A percentile compares a stretch with the other conserved stretches of the same genome.
These are phyloP conservation scores for Cyclostephanos invisitatus DNA, from an alignment of 108 stramenopile species.

Conservation along the genomic window DNA sequence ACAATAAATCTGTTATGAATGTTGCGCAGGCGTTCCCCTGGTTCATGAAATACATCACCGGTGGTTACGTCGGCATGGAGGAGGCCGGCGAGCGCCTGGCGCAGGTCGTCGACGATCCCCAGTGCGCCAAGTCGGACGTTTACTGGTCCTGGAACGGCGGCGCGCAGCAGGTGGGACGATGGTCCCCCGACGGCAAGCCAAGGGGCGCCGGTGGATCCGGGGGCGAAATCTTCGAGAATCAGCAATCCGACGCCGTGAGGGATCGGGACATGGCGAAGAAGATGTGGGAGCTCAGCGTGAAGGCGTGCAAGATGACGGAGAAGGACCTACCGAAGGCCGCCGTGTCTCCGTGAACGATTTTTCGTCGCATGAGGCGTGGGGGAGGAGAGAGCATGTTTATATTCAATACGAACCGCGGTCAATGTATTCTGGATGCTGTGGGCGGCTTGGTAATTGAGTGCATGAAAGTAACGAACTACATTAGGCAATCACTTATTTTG, in stretches of 20 bases:
- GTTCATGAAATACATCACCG: conserved; percentile 91
- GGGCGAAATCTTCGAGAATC: conserved; percentile 92
- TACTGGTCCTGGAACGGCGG: conserved; percentile 99
- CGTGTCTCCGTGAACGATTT: conserved; percentile 7
- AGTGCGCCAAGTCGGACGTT: conserved; percentile 84
- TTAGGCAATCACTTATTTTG: neutral
- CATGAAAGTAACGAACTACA: neutral
- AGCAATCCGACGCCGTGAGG: conserved; percentile 84
- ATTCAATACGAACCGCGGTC: neutral
- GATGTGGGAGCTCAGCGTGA: conserved; percentile 89
- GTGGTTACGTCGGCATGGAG: conserved; percentile 88
- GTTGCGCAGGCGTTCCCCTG: conserved; percentile 63
- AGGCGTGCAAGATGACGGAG: conserved; percentile 70
- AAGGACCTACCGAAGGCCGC: conserved; percentile 78
- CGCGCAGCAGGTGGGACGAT: conserved; percentile 85
- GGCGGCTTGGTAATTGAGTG: neutral
- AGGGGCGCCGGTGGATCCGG: conserved; percentile 93
- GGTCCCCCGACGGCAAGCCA: conserved; percentile 79
- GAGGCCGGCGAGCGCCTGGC: conserved; percentile 90
- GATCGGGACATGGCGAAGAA: conserved; percentile 76
- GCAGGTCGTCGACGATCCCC: conserved; percentile 86
- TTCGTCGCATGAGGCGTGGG: neutral
- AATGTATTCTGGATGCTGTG: neutral
- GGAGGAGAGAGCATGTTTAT: neutral
- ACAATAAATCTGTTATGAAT: conserved; percentile 22